Base-by-base conservation (phyloP, 164 flowering plant species). In the Tinospora cordifolia region DNA sequence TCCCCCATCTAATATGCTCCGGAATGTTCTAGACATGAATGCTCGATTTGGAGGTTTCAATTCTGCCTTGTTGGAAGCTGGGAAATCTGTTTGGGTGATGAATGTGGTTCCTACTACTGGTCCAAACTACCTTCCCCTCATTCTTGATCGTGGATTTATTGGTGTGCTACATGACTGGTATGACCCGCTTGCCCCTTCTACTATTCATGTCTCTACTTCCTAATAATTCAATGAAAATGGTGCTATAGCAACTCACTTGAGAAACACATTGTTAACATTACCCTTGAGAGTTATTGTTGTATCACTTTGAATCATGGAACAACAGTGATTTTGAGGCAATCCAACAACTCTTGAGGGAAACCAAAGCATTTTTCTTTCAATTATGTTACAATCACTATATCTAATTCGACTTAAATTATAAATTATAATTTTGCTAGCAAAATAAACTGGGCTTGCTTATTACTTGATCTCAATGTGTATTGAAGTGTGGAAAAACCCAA, bases 11-110 rank as follows among this genome's bases (percentile, higher is more conserved):
- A 92, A 95, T 84, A 95, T 95, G 99, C 80, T 92, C 41, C 80
- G 99, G 71, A 95, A 92, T 85, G 97, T 95, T 74, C 72, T 95
- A 39, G 99, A 95, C 82, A 95, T 92, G 99, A 95, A 92, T 86
- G 90, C 97, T 66, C 93, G 71, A 49, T 88, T 83, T 79, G 99
- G 99, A 57, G 97, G 99, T 19, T 83, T 95, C 44, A 95, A 88
- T 84, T 80, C 89, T 79, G 99, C 97, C 40, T 76, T 95, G 51
- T 63, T 92, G 66, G 90, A 90, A 71, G 82, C 87, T 15, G 84
- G 87, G 65, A 95, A 90, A 77, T 83, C 89, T 63, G 94, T 81
- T 1, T 92, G 99, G 99, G 99, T 95, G 67, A 95, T 95, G 99
- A 95, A 95, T 79, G 99, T 92, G 62, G 89, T 95, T 14, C 99